A percentile compares a stretch with the other conserved stretches of the same genome.
phyloP scores from a whole-genome alignment of 2,329 filamentous ascomycete species.

The Metarhizium brunneum region DNA sequence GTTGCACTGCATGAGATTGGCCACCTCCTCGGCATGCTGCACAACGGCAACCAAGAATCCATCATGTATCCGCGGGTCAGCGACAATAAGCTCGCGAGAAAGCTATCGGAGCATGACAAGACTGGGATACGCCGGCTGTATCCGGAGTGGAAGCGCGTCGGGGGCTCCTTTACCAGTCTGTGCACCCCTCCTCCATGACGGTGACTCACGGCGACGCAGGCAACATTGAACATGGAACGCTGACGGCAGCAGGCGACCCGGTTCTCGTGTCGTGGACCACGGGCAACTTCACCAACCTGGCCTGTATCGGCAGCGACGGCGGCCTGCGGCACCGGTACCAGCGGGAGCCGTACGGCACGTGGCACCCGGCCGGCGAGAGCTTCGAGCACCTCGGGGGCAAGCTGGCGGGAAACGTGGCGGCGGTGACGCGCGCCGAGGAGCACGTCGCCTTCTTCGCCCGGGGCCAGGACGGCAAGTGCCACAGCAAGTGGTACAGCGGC shows the following conservation, averaged over 20 bases:
- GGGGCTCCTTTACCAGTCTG: conserved; percentile 2
- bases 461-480: no score
- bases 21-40: neutral
- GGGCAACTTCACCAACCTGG: no score
- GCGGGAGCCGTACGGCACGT: no score
- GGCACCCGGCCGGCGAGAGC: no score
- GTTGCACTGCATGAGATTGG: neutral
- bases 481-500: no score
- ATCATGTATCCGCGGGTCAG: neutral
- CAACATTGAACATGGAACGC: neutral
- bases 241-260: neutral
- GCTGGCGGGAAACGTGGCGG: no score
- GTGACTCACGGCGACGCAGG: neutral
- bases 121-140: neutral
- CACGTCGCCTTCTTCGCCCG: no score
- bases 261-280: neutral
- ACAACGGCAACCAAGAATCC: neutral
- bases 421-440: no score
- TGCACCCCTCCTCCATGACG: no score
- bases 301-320: no score
- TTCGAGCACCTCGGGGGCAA: no score
- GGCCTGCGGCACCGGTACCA: no score
- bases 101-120: neutral
- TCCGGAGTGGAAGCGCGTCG: conserved; percentile 2
- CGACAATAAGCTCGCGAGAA: neutral